Evolutionary conservation across 192 early-diverging fungal genomes (phyloP).

Genomic region (Spizellomyces punctatus): DNA sequence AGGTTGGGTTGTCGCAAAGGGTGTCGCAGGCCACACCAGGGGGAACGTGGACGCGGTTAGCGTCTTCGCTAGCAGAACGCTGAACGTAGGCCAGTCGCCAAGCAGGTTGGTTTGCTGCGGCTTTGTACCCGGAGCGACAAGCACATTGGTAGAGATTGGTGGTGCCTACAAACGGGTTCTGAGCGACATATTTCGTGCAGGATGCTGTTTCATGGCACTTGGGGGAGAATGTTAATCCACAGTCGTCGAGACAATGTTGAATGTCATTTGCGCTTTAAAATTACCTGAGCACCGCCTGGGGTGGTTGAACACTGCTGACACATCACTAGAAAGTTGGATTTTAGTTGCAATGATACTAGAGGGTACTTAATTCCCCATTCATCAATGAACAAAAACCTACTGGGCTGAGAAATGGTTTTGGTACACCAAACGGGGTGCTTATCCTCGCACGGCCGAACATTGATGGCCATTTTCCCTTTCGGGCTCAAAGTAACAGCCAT

Average conservation of each 20-base stretch:
- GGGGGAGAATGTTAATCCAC: no score
- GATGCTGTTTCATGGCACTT: neutral
- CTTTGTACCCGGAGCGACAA: slow-evolving; percentile 9
- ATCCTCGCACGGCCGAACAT: neutral
- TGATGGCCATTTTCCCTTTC: slow-evolving; percentile 8
- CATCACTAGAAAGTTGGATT: no score
- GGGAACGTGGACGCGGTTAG: neutral
- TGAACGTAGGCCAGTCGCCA: neutral
- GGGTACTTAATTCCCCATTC: no score
- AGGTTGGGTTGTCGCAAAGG: neutral
- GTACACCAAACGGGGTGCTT: slow-evolving; percentile 8
- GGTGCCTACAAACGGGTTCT: neutral
- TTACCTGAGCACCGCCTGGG: neutral
- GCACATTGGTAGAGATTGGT: slow-evolving; percentile 6
- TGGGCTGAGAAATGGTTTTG: neutral
- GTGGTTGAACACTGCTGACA: neutral
- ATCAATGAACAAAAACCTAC: neutral
- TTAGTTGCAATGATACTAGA: no score
- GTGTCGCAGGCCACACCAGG: slow-evolving; percentile 11
- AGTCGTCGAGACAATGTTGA: no score
- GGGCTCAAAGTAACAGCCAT: neutral
- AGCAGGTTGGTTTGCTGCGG: neutral
- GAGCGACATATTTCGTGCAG: neutral
- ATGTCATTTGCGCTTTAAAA: no score
- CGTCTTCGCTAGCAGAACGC: neutral